Percentiles rank a stretch among this genome's conserved stretches.
These are phyloP conservation scores for Cryphonectria naterciae DNA, from an alignment of 2,329 filamentous ascomycete genomes.

Conservation along the genomic window DNA sequence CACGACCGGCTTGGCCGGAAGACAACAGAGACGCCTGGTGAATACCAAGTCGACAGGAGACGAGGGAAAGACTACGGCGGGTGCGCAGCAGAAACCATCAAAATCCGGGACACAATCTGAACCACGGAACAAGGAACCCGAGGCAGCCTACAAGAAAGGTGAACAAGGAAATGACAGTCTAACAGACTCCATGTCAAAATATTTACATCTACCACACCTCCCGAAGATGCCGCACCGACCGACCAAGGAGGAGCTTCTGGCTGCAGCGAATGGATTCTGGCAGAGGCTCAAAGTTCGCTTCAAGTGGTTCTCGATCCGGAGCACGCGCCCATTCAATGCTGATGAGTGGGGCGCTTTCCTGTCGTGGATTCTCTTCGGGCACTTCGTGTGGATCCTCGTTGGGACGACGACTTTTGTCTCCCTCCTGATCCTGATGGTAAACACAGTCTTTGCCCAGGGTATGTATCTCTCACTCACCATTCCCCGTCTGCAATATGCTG, in stretches of 20 bases:
- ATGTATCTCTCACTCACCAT: slow-evolving; percentile 37
- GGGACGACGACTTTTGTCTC: slow-evolving; percentile 98
- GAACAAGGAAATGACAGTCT: slow-evolving; percentile 36
- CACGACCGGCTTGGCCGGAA: slow-evolving; percentile 32
- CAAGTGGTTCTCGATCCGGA: slow-evolving; percentile 97
- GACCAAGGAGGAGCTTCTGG: slow-evolving; percentile 89
- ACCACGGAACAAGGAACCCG: slow-evolving; percentile 36
- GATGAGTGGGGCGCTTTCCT: slow-evolving; percentile 96
- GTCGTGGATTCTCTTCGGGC: slow-evolving; percentile 93
- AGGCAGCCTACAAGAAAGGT: slow-evolving; percentile 37
- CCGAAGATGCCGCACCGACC: slow-evolving; percentile 83
- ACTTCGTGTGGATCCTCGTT: slow-evolving; percentile 93
- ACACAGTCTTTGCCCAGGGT: slow-evolving; percentile 95
- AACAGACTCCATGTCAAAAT: slow-evolving; percentile 60
- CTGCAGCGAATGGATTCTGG: slow-evolving; percentile 91
- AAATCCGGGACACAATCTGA: slow-evolving; percentile 31
- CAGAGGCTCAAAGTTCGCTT: slow-evolving; percentile 87
- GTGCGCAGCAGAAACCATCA: slow-evolving; percentile 21
- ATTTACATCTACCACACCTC: slow-evolving; percentile 59
- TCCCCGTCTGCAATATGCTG: slow-evolving; percentile 10
- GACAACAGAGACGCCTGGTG: slow-evolving; percentile 37
- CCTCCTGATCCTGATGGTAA: slow-evolving; percentile 85
- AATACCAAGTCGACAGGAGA: slow-evolving; percentile 35
- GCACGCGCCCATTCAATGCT: slow-evolving; percentile 89
- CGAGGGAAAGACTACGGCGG: slow-evolving; percentile 29